Base-by-base conservation (phyloP, 192 early-diverging fungal species). In the Chytriomyces sp. region DNA sequence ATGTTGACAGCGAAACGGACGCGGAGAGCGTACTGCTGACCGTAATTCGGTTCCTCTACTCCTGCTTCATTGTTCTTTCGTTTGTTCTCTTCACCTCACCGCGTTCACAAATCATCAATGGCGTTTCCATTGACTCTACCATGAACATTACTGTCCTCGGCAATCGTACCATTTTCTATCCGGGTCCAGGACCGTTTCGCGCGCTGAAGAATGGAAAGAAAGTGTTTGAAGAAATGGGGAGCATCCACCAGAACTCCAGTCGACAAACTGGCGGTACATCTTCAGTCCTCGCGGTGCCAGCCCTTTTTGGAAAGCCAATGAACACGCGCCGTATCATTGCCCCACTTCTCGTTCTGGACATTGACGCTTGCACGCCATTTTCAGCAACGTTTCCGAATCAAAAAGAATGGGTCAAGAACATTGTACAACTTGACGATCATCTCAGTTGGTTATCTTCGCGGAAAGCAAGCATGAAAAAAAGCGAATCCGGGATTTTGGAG, bases 331-430 rank as follows among this genome's bases (percentile, higher is more conserved):
- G 2, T 7, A 26, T 46, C 13, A 49, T 77, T 2, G 23, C 64
- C 1, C 50, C 80, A 23, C n/a, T 83, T 1, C 28, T 79, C 7
- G 50, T 80, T 8, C 75, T 81, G n/a, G 67, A 50, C 13, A 24
- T 75, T 16, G 78, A 72, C 35, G 82, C 75, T 10, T 83, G 82
- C 50, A 24, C 44, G n/a, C 82, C 82, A 16, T 83, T 83, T 50
- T 71, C 23, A 5, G 64, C 69, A 3, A 45, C 53, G 10, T 68
- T 83, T 24, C 71, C 75, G 7, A 61, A 75, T 23, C 35, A 50
- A 16, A 50, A 45, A 13, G 50, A 57, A 35, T 60, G 73, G 72
- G 67, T 69, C n/a, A 6, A 24, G 9, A 43, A 50, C 16, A 45
- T 59, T 13, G 13, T 43, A 13, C 48, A 74, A 28, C 61, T 44